phyloP scores from a whole-genome alignment of 2,329 filamentous ascomycete genomes.

The Penicillium sp. region DNA sequence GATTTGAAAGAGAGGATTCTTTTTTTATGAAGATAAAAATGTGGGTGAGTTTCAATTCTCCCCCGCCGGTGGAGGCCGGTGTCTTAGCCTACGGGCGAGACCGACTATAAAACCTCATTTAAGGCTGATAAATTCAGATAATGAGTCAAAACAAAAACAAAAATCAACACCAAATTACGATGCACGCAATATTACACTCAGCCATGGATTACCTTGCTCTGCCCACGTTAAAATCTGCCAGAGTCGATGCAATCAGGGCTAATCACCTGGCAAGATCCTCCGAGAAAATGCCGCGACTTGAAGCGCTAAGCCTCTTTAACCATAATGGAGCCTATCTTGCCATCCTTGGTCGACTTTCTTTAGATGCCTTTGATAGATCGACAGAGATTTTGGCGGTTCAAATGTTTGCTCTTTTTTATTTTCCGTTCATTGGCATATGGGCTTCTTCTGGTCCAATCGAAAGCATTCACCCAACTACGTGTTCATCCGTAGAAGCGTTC shows the following conservation, averaged over 20 bases:
- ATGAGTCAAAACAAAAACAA: neutral
- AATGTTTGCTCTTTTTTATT: neutral
- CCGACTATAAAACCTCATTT: neutral
- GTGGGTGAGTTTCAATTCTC: constrained; percentile 8
- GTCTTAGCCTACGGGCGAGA: neutral
- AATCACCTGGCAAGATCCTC: neutral
- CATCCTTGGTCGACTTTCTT: neutral
- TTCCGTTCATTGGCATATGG: no score
- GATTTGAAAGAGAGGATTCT: neutral
- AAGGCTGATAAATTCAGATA: neutral
- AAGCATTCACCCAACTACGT: no score
- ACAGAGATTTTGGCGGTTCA: neutral
- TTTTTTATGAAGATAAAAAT: neutral
- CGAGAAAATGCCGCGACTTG: neutral
- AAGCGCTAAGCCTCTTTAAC: neutral
- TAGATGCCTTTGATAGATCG: neutral
- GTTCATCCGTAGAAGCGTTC: no score
- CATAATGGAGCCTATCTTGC: neutral
- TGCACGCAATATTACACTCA: no score
- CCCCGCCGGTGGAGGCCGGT: neutral
- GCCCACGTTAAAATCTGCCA: neutral
- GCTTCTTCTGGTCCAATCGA: no score
- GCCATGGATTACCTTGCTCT: no score
- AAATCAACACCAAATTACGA: neutral
- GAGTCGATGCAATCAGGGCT: neutral